Evolutionary conservation across 805 yeast species (phyloP), one percentile per base, ranked within the genome.

Genomic region (Hanseniaspora meyeri): DNA sequence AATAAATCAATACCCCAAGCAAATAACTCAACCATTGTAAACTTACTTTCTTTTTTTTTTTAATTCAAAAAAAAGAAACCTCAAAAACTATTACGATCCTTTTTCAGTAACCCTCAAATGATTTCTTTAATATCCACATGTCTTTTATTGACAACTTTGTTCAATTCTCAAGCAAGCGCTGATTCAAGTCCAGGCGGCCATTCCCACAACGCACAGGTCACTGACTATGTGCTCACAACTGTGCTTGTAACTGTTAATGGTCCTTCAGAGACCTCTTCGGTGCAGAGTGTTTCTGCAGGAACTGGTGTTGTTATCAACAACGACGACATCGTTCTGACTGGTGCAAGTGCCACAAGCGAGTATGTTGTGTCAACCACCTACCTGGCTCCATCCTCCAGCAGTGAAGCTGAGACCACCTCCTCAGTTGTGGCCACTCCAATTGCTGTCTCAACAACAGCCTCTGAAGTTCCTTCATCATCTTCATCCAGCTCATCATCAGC

Each of bases 401-500:
- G 27, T n/a, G 5, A 11, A 19, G 4, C 27, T 14, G 11, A 32
- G 17, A 12, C 19, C 19, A 12, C 17, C 3, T 46, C 24, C 2
- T 46, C 49, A 16, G 19, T 20, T 31, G 27, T 24, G 27, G 29
- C 19, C 16, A 19, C 50, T 3, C 11, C 46, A 43, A 20, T 27
- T 45, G 17, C 38, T 11, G 38, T 32, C 16, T 27, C 51, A 16
- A 29, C 59, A 12, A n/a, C 45, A 14, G 45, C 59, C 20, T 43
- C 62, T 19, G 43, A 62, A 40, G 14, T 59, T 8, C 47, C 60
- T 12, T 3, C 29, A 45, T 3, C 38, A 12, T 12, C 38, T 10
- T 12, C 38, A 14, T 9, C 57, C n/a, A 47, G 57, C 20, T 31
- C 60, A 9, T 31, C 63, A 8, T 24, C 65, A 11, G 57, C 60